These are phyloP conservation scores for Ustilaginoidea virens DNA, from an alignment of 2,329 filamentous ascomycete species.

Conservation along the genomic window DNA sequence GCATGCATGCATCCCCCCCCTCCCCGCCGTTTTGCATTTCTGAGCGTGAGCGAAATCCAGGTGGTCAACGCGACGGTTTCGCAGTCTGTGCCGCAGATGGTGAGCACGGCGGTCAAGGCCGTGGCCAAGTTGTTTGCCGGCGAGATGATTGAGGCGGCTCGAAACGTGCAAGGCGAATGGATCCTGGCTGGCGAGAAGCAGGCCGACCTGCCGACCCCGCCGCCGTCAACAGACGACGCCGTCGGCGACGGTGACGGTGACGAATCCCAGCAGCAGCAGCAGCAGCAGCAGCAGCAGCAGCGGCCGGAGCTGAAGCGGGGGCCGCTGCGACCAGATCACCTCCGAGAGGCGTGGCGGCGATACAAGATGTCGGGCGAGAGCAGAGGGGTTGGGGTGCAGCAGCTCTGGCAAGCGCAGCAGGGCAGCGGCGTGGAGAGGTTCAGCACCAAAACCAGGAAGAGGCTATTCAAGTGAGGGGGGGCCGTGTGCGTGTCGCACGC, in stretches of 20 bases:
- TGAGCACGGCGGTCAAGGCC: constrained; percentile 60
- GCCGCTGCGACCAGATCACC: constrained; percentile 57
- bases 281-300: constrained; percentile 57
- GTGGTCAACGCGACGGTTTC: constrained; percentile 70
- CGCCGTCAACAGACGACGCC: constrained; percentile 17
- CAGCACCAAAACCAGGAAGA: constrained; percentile 32
- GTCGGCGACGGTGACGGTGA: constrained; percentile 17
- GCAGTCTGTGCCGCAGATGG: constrained; percentile 58
- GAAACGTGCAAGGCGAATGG: constrained; percentile 59
- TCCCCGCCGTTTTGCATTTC: background rate
- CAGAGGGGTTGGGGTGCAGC: constrained; percentile 43
- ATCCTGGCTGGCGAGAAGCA: constrained; percentile 43
- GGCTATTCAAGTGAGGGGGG: constrained; percentile 40
- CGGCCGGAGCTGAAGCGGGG: constrained; percentile 23
- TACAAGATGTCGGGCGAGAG: constrained; percentile 50
- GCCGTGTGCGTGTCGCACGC: too few relatives aligned
- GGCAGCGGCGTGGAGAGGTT: constrained; percentile 45
- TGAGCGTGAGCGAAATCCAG: constrained; percentile 16
- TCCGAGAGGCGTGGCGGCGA: constrained; percentile 56
- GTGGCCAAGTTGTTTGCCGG: constrained; percentile 66
- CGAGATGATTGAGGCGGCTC: constrained; percentile 57
- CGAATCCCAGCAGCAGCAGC: constrained; percentile 19
- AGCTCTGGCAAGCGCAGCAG: constrained; percentile 46
- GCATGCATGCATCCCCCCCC: background rate
- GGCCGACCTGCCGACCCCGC: constrained; percentile 31